Base-by-base conservation (phyloP, 2,329 filamentous ascomycete genomes). In the Beauveria rudraprayagi region DNA sequence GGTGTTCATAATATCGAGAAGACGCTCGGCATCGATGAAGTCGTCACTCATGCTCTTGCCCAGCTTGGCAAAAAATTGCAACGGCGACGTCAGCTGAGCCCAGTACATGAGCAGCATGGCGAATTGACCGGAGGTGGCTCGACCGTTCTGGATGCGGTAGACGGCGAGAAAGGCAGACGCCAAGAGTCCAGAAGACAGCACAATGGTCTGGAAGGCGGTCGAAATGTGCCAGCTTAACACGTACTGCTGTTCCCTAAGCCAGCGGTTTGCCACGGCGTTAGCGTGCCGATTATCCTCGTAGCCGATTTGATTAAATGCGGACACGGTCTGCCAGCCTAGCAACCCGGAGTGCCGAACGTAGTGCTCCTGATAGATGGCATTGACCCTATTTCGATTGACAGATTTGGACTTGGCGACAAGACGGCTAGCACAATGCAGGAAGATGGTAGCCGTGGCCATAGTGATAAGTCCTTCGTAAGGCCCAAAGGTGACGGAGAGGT, bases 21-120 rank as follows among this genome's bases (percentile, higher is more conserved):
- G 75, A 26, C 80, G 77, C 68, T 86, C 81, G 6, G 83, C 82
- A 61, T 84, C 77, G 50, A 85, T 81, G 41, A 86, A 75, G 61
- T 83, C 78, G 63, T 79, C 77, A 61, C 81, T 82, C 63, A 86
- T 78, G 54, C 72, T 80, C 67, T 81, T 83, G 7, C 83, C 82
- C 30, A 85, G 72, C 19, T 75, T 74, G 7, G 82, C 80, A 68
- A 91, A 90, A 71, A 89, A 90, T 65, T 86, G 86, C 58, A 91
- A 78, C 2, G 88, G 88, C 2, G 83, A 81, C 50, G 88, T 87
- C 43, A 91, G 78, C 68, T 91, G 88, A 19, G 82, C 81, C 87
- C 90, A 90, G 71, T 91, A 91, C 58, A 86, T 87, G 63, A 91
- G 74, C 17, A 91, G 77, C 73, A 86, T 84, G 60, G 89, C 84